These are phyloP conservation scores for Mycena sp. DNA, from an alignment of 1,284 basidiomycete genomes.

Conservation along the genomic window DNA sequence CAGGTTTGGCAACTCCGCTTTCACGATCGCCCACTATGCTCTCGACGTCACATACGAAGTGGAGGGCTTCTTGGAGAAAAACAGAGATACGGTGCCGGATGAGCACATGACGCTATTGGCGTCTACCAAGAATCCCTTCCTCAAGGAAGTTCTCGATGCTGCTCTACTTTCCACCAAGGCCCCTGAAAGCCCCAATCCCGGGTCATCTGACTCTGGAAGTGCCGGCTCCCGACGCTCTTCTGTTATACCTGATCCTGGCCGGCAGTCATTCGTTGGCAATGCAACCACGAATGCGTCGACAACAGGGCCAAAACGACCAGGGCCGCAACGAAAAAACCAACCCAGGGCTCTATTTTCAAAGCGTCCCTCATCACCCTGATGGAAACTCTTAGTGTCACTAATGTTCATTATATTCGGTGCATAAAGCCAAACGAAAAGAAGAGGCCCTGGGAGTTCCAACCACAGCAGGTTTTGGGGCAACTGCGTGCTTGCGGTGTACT, in stretches of 20 bases:
- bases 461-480: constrained; percentile 96
- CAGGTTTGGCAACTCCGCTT: constrained; percentile 95
- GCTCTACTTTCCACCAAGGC: constrained; percentile 82
- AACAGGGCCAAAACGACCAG: constrained; percentile 65
- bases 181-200: constrained; percentile 68
- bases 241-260: constrained; percentile 85
- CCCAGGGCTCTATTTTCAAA: constrained; percentile 99
- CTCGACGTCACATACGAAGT: constrained; percentile 98
- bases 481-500: constrained; percentile 98
- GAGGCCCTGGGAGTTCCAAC: constrained; percentile 96
- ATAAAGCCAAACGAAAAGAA: constrained; percentile 99
- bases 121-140: constrained; percentile 89
- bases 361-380: constrained; percentile 93
- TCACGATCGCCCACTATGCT: constrained; percentile 99
- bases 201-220: constrained; percentile 78
- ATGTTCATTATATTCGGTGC: constrained; percentile 99
- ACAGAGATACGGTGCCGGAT: constrained; percentile 98
- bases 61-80: constrained; percentile 99
- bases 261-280: constrained; percentile 71
- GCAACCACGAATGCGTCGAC: constrained; percentile 38
- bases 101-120: constrained; percentile 93
- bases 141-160: constrained; percentile 94
- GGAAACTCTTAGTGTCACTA: constrained; percentile 97
- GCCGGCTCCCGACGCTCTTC: constrained; percentile 79
- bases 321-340: constrained; percentile 89